phyloP scores from a whole-genome alignment of 305 asterid genomes.

The Ilex paraguariensis region DNA sequence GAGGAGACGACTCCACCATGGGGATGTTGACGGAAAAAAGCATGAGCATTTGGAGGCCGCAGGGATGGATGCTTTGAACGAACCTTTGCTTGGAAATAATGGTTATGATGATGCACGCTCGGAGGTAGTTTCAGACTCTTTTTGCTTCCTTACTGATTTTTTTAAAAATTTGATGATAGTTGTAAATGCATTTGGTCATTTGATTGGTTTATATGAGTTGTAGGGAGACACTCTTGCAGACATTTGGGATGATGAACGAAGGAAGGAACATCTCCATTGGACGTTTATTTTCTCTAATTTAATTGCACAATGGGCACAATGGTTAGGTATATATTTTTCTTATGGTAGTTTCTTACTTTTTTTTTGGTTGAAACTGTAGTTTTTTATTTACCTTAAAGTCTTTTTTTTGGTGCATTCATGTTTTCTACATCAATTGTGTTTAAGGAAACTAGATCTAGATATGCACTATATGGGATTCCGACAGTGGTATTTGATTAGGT shows the following conservation, averaged over 20 bases:
- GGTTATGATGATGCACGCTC: conserved; percentile 20
- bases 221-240: conserved; percentile 48
- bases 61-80: conserved; percentile 50
- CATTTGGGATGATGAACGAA: conserved; percentile 61
- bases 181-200: not conserved
- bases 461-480: no score
- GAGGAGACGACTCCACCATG: conserved; percentile 81
- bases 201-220: conserved; percentile 1
- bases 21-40: conserved; percentile 68
- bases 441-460: no score
- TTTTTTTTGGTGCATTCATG: no score
- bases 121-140: conserved; percentile 25
- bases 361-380: no score
- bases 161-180: conserved; percentile 3
- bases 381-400: no score
- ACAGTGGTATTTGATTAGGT: no score
- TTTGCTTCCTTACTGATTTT: conserved; percentile 5
- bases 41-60: conserved; percentile 60
- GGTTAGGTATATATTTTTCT: conserved; percentile 60
- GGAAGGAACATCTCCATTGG: conserved; percentile 69
- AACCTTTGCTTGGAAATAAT: conserved; percentile 70
- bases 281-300: conserved; percentile 61
- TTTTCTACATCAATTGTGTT: no score
- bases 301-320: conserved; percentile 95
- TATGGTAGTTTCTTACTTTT: not conserved